Evolutionary conservation across 441 rosid genomes (phyloP), one percentile per base, ranked within the genome.

Genomic region (Geranium incanum): DNA sequence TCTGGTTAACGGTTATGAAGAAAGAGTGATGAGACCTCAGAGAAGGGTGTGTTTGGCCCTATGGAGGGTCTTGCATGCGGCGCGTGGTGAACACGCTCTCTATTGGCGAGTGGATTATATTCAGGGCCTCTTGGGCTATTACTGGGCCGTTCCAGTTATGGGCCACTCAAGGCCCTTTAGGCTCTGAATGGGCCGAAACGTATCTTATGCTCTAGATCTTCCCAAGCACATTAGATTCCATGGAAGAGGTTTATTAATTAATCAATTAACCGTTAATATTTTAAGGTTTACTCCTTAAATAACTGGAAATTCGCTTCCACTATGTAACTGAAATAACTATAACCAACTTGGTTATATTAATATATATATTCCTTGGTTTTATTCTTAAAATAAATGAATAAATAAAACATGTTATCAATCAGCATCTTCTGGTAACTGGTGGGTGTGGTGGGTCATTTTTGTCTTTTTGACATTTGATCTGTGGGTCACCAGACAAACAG

Each of bases 401-500:
- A 38, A 38, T 3, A 52, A 15, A n/a, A 52, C 60, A 52, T 52
- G 16, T 52, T 15, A 52, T 15, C 60, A 52, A 15, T 52, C 18
- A 52, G 16, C 60, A 52, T 52, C 60, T 52, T 52, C 60, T 52
- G 16, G 16, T 52, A 52, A 4, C 16, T 0, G 3, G 39, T 2
- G 2, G 39, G 55, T 45, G 55, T 23, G 60, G 60, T 52, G 19
- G 60, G 60, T 52, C 18, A 15, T 12, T 52, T 52, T 4, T 52
- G 60, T 48, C 55, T 9, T 48, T 48, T 48, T 48, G 55, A 48
- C 55, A 9, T 48, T 48, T 48, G 55, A 48, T 48, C 55, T 11
- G 55, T 8, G 62, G 62, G 62, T 15, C 62, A 55, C 62, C 62
- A 55, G 62, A 55, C 62, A 55, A 55, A 38, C 43, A 38, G 43